These are phyloP conservation scores for Capronia coronata DNA, from an alignment of 2,329 filamentous ascomycete genomes.

Conservation along the genomic window DNA sequence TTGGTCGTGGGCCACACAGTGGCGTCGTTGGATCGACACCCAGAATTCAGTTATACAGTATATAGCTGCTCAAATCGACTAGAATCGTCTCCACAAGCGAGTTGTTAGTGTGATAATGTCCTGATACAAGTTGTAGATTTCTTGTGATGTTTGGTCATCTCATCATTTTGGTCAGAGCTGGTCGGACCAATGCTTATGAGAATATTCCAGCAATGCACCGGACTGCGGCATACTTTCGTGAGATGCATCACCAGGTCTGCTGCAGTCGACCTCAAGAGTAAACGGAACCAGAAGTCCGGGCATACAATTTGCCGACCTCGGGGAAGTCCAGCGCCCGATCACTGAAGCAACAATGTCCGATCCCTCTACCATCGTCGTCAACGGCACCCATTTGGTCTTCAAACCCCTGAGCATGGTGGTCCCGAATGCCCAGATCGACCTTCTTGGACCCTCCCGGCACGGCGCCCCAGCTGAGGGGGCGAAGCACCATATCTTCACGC, in stretches of 20 bases:
- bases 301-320: constrained; percentile 24
- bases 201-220: no score
- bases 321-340: constrained; percentile 23
- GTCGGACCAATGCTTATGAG: no score
- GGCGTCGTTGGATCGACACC: no score
- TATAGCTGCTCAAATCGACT: no score
- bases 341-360: constrained; percentile 29
- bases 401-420: constrained; percentile 5
- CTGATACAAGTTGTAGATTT: no score
- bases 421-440: constrained; percentile 14
- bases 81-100: no score
- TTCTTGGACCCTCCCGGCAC: constrained; percentile 11
- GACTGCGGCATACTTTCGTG: neutral
- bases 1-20: neutral
- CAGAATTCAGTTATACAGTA: no score
- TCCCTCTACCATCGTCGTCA: constrained; percentile 11
- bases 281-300: neutral
- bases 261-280: neutral
- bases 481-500: constrained; percentile 19
- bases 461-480: constrained; percentile 29
- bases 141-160: no score
- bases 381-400: neutral
- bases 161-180: no score
- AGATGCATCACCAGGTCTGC: neutral
- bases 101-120: no score